Evolutionary conservation across 305 asterid species (phyloP).

Genomic region (Solanum aculeatissimum): DNA sequence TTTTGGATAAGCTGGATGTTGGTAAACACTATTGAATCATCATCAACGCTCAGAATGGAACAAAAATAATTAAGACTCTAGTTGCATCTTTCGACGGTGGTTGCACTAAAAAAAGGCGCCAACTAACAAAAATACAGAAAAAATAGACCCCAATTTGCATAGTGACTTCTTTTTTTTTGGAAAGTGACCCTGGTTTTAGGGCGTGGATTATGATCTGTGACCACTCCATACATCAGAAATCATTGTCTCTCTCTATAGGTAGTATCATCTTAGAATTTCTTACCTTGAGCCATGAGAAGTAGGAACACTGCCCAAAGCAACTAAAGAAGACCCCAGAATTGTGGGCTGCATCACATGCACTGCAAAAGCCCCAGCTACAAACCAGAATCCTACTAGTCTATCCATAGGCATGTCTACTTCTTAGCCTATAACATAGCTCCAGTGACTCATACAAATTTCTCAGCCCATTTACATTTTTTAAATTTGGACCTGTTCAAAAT

Average conservation of each 20-base stretch:
- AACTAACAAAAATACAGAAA: background rate
- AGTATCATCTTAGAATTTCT: background rate
- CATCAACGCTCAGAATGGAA: background rate
- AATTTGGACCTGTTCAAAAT: background rate
- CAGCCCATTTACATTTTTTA: background rate
- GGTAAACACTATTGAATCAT: background rate
- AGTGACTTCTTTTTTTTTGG: background rate
- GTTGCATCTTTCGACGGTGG: background rate
- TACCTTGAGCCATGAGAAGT: background rate
- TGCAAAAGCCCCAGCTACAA: background rate
- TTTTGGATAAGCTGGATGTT: background rate
- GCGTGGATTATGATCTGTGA: background rate
- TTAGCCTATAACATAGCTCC: background rate
- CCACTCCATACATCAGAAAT: background rate
- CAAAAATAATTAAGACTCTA: background rate
- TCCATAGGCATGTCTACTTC: background rate
- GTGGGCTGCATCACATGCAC: background rate
- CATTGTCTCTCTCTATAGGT: background rate
- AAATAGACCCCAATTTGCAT: background rate
- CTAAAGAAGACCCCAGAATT: background rate
- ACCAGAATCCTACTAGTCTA: background rate
- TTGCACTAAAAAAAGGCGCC: background rate
- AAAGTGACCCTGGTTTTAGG: background rate
- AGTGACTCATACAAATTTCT: background rate
- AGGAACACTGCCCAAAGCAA: constrained; percentile 14